Conservation (phyloP, 805 yeast species). For the Metschnikowia shivogae region DNA sequence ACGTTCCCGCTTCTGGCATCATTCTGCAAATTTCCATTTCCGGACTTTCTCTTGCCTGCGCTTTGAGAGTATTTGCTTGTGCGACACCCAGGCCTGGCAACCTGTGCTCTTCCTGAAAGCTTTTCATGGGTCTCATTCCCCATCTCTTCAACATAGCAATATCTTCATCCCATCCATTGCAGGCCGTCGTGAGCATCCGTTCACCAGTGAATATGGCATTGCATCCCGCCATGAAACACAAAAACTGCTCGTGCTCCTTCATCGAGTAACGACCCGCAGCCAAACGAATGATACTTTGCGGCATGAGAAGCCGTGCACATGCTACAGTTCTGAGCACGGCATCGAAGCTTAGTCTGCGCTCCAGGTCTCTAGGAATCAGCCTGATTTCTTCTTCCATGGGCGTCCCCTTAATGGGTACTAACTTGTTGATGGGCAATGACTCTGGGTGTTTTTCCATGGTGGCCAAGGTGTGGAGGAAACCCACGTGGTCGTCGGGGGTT, state of each 20-base stretch:
- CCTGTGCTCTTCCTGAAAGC: slow-evolving; percentile 22
- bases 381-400: slow-evolving; percentile 59
- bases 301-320: slow-evolving; percentile 74
- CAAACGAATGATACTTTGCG: slow-evolving; percentile 61
- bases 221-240: slow-evolving; percentile 74
- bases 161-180: slow-evolving; percentile 83
- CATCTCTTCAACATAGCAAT: slow-evolving; percentile 61
- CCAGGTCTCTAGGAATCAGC: slow-evolving; percentile 28
- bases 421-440: slow-evolving; percentile 72
- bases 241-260: slow-evolving; percentile 70
- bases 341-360: slow-evolving; percentile 51
- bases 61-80: no score
- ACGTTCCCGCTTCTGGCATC: no score
- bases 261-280: slow-evolving; percentile 82
- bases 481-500: slow-evolving; percentile 63
- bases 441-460: slow-evolving; percentile 75
- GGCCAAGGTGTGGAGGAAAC: slow-evolving; percentile 58
- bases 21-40: no score
- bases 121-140: slow-evolving; percentile 61
- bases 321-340: slow-evolving; percentile 66
- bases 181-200: slow-evolving; percentile 76
- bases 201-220: slow-evolving; percentile 82
- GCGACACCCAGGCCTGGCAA: no score
- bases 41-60: no score
- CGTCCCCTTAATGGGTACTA: slow-evolving; percentile 77